Base-by-base conservation (phyloP, 140 eudicot species). In the Erigeron philadelphicus region DNA sequence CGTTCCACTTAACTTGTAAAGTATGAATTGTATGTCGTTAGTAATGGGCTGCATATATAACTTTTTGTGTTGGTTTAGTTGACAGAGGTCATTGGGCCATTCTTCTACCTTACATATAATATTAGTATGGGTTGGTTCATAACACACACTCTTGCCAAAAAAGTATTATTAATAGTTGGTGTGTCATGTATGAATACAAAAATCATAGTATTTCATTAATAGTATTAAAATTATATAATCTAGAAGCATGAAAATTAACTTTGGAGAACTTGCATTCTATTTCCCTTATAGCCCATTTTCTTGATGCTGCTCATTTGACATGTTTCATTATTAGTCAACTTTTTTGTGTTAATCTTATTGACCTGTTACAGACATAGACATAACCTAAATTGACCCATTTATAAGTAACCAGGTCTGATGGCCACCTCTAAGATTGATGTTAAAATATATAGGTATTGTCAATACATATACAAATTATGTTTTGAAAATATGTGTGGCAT, bases 101-200 rank as follows among this genome's bases (percentile, higher is more conserved):
- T 50, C 8, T 50, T n/a, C 56, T 8, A 50, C 56, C 16, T 50
- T 19, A 50, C 7, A 6, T 6, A 9, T 7, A 10, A 3, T 11
- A 41, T 18, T 64, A 17, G 55, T 64, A 43, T 67, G 61, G 17
- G 47, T 52, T 50, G 47, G 72, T 47, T 47, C 46, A 15, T 12
- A 50, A 50, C 56, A 50, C 56, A 50, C 19, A 5, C 16, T 17
- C 19, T n/a, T 8, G 13, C 56, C 19, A n/a, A 8, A n/a, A 50
- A 31, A 31, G 38, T 50, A 3, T 53, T 19, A 53, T 16, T 19
- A 53, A 53, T 53, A 16, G 59, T 53, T 53, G 7, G 19, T 2
- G 59, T 53, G 25, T n/a, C 59, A 16, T 53, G 23, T 53, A 7
- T 53, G 59, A 53, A 53, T 16, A 15, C 38, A 31, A 31, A 31